Percentiles rank a stretch among this genome's conserved stretches.
Evolutionary conservation across 768 basidiomycete genomes (phyloP).

Genomic region (Phallus indusiatus): DNA sequence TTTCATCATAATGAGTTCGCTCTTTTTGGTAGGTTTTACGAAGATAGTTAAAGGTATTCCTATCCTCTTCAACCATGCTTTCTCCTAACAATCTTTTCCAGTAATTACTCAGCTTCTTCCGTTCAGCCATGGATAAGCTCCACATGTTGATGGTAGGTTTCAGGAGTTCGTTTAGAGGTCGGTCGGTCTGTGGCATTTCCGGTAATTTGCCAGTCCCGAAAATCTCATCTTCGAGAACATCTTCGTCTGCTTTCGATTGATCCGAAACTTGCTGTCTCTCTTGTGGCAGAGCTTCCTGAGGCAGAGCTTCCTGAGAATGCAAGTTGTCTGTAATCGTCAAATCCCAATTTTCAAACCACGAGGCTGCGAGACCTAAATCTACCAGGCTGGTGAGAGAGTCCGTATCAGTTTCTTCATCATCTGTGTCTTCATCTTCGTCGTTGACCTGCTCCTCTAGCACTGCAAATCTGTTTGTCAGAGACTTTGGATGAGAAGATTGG

Average conservation of each 20-base stretch:
- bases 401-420: background rate
- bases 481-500: background rate
- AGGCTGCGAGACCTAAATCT: background rate
- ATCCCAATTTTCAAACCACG: background rate
- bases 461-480: background rate
- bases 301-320: too few species aligned
- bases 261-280: background rate
- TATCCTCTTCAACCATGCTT: conserved; percentile 20
- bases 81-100: conserved; percentile 39
- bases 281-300: background rate
- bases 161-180: conserved; percentile 31
- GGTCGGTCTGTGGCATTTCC: conserved; percentile 24
- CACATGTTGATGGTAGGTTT: conserved; percentile 33
- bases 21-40: conserved; percentile 33
- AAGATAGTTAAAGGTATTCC: conserved; percentile 33
- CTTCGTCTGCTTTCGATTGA: background rate
- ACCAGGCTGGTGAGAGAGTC: background rate
- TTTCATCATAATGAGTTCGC: conserved; percentile 25
- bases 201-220: conserved; percentile 31
- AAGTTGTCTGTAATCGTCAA: background rate
- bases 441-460: background rate
- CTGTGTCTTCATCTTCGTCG: background rate
- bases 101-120: conserved; percentile 30
- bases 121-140: conserved; percentile 43
- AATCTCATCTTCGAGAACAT: conserved; percentile 26